Evolutionary conservation across 352 stramenopile genomes (phyloP).

Genomic region (Phytopythium litorale): DNA sequence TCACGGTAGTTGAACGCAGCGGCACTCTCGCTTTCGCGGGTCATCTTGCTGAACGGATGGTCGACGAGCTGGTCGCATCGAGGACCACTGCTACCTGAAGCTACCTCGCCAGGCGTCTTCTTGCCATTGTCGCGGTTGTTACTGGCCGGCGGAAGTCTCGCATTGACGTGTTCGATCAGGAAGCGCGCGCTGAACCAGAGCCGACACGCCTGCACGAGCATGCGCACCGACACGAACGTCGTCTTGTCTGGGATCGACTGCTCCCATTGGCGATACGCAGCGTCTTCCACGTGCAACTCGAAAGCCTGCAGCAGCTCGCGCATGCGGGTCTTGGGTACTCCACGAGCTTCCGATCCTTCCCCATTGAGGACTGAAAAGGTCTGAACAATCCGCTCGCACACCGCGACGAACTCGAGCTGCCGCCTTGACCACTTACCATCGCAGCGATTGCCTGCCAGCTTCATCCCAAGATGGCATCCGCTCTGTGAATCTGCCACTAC

Average conservation of each 20-base stretch:
- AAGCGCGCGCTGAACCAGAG: slow-evolving; percentile 51
- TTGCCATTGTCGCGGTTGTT: slow-evolving; percentile 9
- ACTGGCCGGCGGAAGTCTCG: slow-evolving; percentile 14
- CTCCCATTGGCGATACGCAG: slow-evolving; percentile 53
- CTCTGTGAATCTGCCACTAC: background rate
- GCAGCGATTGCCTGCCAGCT: background rate
- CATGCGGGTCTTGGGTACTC: background rate
- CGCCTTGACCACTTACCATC: slow-evolving; percentile 3
- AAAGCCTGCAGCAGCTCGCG: slow-evolving; percentile 1
- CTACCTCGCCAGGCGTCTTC: background rate
- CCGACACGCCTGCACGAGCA: slow-evolving; percentile 41
- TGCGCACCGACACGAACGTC: slow-evolving; percentile 26
- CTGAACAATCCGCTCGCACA: slow-evolving; percentile 44
- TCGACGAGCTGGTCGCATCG: slow-evolving; percentile 9
- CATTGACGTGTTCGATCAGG: slow-evolving; percentile 32
- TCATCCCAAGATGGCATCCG: background rate
- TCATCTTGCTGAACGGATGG: slow-evolving; percentile 46
- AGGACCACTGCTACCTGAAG: background rate
- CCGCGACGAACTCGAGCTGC: slow-evolving; percentile 38
- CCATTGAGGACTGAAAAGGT: slow-evolving; percentile 14
- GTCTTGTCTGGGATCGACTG: slow-evolving; percentile 28
- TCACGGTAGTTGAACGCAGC: slow-evolving; percentile 46
- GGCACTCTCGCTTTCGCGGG: slow-evolving; percentile 31
- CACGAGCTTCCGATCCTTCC: background rate
- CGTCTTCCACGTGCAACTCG: slow-evolving; percentile 30